These are phyloP conservation scores for Lichtheimia corymbifera DNA, from an alignment of 371 early-diverging fungal species.

Conservation along the genomic window DNA sequence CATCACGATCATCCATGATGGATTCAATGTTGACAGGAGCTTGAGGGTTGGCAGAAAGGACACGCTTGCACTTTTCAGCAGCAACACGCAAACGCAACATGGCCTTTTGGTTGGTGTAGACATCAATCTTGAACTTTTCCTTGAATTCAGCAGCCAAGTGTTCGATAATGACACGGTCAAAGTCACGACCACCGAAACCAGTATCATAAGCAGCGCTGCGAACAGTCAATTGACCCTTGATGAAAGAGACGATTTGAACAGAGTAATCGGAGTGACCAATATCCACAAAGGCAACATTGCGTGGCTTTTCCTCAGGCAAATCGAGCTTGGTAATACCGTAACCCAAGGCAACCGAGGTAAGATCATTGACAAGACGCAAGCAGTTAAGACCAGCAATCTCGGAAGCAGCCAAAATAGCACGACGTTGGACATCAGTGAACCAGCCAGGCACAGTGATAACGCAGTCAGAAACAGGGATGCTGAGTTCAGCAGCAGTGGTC, in stretches of 20 bases:
- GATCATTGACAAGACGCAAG: conserved; percentile 91
- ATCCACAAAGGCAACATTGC: conserved; percentile 92
- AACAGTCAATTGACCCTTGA: conserved; percentile 93
- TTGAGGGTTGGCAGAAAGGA: conserved; percentile 90
- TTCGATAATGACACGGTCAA: conserved; percentile 88
- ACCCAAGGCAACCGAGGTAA: conserved; percentile 92
- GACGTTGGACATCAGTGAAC: conserved; percentile 94
- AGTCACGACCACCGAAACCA: conserved; percentile 94
- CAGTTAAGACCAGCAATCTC: conserved; percentile 93
- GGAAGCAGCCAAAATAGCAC: conserved; percentile 87
- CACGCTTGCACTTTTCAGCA: conserved; percentile 95
- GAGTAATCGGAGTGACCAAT: conserved; percentile 93
- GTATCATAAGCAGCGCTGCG: conserved; percentile 89
- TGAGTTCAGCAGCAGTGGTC: conserved; percentile 82
- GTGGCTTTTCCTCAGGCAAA: conserved; percentile 93
- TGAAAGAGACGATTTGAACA: conserved; percentile 87
- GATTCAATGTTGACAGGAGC: conserved; percentile 93
- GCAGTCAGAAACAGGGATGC: conserved; percentile 85
- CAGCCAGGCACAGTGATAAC: conserved; percentile 95
- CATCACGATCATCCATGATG: conserved; percentile 93
- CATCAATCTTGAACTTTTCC: conserved; percentile 94
- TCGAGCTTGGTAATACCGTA: conserved; percentile 98
- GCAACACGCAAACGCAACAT: conserved; percentile 88
- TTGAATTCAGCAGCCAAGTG: conserved; percentile 86
- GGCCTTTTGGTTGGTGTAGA: conserved; percentile 89